These are phyloP conservation scores for Naematelia encephala DNA, from an alignment of 768 basidiomycete genomes.

Conservation along the genomic window DNA sequence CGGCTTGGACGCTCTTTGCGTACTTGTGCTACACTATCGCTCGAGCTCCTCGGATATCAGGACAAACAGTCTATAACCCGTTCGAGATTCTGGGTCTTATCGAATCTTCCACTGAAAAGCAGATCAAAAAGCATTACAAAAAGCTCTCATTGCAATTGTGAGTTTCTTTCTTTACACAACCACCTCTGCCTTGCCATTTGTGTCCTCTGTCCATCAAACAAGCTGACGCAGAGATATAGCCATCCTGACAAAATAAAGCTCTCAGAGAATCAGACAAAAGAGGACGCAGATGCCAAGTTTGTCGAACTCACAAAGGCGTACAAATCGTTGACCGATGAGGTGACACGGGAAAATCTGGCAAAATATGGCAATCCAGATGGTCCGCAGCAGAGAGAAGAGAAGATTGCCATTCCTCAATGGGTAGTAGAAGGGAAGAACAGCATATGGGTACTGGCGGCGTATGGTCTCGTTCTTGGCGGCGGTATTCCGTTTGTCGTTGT, in stretches of 20 bases:
- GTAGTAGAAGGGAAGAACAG: constrained; percentile 88
- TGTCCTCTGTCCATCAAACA: not conserved
- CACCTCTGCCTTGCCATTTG: not conserved
- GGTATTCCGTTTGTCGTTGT: constrained; percentile 81
- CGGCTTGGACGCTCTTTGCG: constrained; percentile 72
- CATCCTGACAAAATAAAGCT: constrained; percentile 96
- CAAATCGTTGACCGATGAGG: constrained; percentile 95
- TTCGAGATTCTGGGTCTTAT: constrained; percentile 86
- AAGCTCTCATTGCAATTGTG: constrained; percentile 84
- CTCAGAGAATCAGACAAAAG: constrained; percentile 74
- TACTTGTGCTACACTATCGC: constrained; percentile 67
- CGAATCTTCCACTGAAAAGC: constrained; percentile 64
- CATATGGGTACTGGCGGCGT: constrained; percentile 81
- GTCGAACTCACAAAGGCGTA: constrained; percentile 96
- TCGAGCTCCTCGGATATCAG: constrained; percentile 57
- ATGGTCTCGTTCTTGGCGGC: constrained; percentile 82
- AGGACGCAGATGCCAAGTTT: constrained; percentile 79
- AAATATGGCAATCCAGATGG: constrained; percentile 94
- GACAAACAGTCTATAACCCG: constrained; percentile 77
- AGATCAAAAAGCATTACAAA: constrained; percentile 94
- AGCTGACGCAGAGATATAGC: constrained; percentile 53
- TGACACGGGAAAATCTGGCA: constrained; percentile 82
- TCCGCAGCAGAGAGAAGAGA: constrained; percentile 88
- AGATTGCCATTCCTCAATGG: constrained; percentile 92
- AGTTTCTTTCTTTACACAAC: constrained; percentile 34